Base-by-base conservation (phyloP, 164 flowering plant genomes). In the Umbilicus rupestris region DNA sequence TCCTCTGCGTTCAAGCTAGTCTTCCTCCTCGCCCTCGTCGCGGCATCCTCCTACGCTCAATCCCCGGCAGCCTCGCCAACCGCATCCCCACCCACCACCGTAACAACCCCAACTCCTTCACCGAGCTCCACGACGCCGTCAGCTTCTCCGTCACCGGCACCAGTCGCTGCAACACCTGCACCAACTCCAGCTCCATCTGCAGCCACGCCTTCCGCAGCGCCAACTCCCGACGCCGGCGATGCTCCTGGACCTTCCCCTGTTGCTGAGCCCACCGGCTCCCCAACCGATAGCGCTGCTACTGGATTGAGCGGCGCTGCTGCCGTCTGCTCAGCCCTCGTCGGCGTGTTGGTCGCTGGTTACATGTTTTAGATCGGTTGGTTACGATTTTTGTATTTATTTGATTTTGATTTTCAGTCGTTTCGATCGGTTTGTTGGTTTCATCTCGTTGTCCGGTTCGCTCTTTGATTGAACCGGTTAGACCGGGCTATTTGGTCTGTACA, bases 301-400 rank as follows among this genome's bases (percentile, higher is more conserved):
- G 60, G 60, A 28, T 26, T 55, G 33, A 55, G 33, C 16, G 60
- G 60, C 8, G 15, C 22, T 10, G 29, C 29, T 14, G 58, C 30
- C 20, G 20, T 46, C 15, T 16, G 50, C 22, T 16, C 50, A 12
- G 58, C 58, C 14, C 8, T 52, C 3, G 11, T 52, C 58, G 58
- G 58, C 30, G 60, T 28, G 31, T 28, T 55, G 6, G 60, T 55
- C 33, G 60, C 60, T 28, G 60, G 33, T 26, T 55, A 55, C 60
- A 28, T 55, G 60, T 55, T 55, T 28, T 55, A 55, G 60, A 55
- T 55, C 60, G 31, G 33, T 55, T 55, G 60, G 10, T 52, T 8
- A 9, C 29, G 4, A 14, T 10, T 55, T 55, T 55, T 55, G 33
- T 55, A 55, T 26, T 28, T 55, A 14, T 26, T 28, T 14, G 9